These are phyloP conservation scores for Naganishia onofrii DNA, from an alignment of 768 basidiomycete genomes.

Conservation along the genomic window DNA sequence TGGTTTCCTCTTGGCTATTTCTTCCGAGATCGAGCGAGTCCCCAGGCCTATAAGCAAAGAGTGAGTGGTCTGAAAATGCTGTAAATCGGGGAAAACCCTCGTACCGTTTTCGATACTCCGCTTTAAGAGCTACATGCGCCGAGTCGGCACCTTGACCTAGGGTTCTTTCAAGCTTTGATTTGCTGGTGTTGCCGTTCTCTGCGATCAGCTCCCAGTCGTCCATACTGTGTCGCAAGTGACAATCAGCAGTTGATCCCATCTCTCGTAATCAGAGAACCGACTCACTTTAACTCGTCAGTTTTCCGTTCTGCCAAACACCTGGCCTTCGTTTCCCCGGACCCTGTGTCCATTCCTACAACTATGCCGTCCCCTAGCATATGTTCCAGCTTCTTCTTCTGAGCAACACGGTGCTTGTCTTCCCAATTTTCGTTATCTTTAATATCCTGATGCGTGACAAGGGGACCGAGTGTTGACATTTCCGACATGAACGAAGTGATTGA, in stretches of 20 bases:
- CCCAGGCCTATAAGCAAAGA: background rate
- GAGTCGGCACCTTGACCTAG: slow-evolving; percentile 11
- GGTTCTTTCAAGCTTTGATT: slow-evolving; percentile 10
- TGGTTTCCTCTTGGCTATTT: background rate
- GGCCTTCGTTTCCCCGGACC: background rate
- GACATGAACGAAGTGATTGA: slow-evolving; percentile 2
- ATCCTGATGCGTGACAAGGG: slow-evolving; percentile 14
- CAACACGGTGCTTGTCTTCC: background rate
- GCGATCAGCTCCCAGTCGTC: slow-evolving; percentile 1
- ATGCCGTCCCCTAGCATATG: slow-evolving; percentile 1
- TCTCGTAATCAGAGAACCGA: too few relatives aligned
- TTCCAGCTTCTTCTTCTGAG: slow-evolving; percentile 14
- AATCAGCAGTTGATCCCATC: background rate
- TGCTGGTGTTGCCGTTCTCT: background rate
- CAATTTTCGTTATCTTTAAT: background rate
- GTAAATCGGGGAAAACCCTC: background rate
- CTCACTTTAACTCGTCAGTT: background rate
- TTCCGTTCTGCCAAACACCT: background rate
- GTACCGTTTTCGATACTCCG: slow-evolving; percentile 14
- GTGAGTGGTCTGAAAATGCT: background rate
- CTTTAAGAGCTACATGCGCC: slow-evolving; percentile 6
- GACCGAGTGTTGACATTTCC: slow-evolving; percentile 10
- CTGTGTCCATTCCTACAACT: background rate
- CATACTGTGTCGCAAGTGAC: background rate
- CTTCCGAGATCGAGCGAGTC: background rate